Percentiles rank a stretch among this genome's conserved stretches.
Evolutionary conservation across 768 basidiomycete species (phyloP).

Genomic region (Naematelia encephala): DNA sequence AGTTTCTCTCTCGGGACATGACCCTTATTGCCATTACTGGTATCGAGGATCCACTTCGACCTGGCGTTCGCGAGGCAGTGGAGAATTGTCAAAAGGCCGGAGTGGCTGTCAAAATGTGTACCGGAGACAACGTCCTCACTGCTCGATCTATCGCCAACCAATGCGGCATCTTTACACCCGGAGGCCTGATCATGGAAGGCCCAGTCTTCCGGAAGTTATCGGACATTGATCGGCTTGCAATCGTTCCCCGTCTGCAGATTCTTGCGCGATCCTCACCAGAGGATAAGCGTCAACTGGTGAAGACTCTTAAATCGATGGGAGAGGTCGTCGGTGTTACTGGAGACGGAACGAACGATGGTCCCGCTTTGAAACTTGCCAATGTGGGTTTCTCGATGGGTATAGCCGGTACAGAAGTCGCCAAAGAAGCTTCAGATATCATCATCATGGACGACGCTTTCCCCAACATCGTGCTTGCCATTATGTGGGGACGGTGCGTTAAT

Average conservation of each 20-base stretch:
- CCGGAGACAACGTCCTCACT: constrained; percentile 87
- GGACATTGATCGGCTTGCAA: constrained; percentile 67
- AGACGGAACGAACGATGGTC: constrained; percentile 97
- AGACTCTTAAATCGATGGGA: constrained; percentile 77
- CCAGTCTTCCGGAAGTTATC: constrained; percentile 80
- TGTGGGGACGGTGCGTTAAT: constrained; percentile 99
- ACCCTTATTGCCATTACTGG: constrained; percentile 86
- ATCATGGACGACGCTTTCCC: constrained; percentile 76
- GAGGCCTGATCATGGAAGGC: constrained; percentile 97
- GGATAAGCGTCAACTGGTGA: constrained; percentile 91
- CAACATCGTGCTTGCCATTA: constrained; percentile 93
- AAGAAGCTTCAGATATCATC: constrained; percentile 98
- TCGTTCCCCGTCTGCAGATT: constrained; percentile 89
- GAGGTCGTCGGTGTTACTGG: constrained; percentile 89
- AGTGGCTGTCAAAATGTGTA: constrained; percentile 95
- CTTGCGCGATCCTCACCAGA: constrained; percentile 96
- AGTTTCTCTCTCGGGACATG: constrained; percentile 65
- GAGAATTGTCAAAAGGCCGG: constrained; percentile 81
- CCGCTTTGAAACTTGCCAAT: constrained; percentile 89
- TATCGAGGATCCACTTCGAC: constrained; percentile 92
- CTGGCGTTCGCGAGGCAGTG: constrained; percentile 85
- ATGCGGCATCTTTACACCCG: constrained; percentile 89
- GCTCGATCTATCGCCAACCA: constrained; percentile 86
- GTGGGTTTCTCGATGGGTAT: constrained; percentile 74
- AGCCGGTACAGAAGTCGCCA: constrained; percentile 90